Evolutionary conservation across 202 grass and related monocot genomes (phyloP).

Genomic region (Schoenoplectus tabernaemontani): DNA sequence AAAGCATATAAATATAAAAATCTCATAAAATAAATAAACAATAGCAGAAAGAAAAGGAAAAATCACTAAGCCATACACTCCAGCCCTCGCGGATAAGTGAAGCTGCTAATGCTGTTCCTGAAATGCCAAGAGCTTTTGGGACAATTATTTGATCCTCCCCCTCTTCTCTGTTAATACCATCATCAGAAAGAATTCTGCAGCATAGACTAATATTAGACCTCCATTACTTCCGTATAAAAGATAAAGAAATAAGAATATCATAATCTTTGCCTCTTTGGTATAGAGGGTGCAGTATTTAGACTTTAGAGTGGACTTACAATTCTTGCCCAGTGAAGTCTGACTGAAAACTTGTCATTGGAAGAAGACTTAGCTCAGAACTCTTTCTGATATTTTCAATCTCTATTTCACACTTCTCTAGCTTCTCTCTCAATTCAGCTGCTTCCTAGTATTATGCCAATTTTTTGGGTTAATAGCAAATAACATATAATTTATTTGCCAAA

Average conservation of each 20-base stretch:
- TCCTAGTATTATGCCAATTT: slow-evolving; percentile 40
- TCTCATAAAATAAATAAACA: background rate
- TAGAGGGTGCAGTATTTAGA: background rate
- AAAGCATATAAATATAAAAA: background rate
- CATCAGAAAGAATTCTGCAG: slow-evolving; percentile 41
- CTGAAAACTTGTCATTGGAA: slow-evolving; percentile 38
- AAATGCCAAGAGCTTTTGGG: slow-evolving; percentile 78
- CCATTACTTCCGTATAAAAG: background rate
- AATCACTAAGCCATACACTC: slow-evolving; percentile 61
- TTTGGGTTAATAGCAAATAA: background rate
- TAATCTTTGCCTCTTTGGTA: background rate
- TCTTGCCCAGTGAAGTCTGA: slow-evolving; percentile 30
- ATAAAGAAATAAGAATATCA: background rate
- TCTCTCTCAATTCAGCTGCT: slow-evolving; percentile 60
- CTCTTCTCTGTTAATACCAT: slow-evolving; percentile 13
- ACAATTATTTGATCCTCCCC: slow-evolving; percentile 54
- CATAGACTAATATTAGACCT: background rate
- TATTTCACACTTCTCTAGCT: slow-evolving; percentile 66
- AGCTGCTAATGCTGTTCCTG: slow-evolving; percentile 92
- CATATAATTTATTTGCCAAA: slow-evolving; percentile 10
- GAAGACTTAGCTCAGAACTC: slow-evolving; percentile 61
- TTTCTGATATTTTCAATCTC: slow-evolving; percentile 89
- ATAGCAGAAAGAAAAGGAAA: background rate
- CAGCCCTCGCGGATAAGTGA: slow-evolving; percentile 92
- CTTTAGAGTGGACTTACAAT: slow-evolving; percentile 34